These are phyloP conservation scores for Onygenales sp. DNA, from an alignment of 2,329 filamentous ascomycete genomes.

Conservation along the genomic window DNA sequence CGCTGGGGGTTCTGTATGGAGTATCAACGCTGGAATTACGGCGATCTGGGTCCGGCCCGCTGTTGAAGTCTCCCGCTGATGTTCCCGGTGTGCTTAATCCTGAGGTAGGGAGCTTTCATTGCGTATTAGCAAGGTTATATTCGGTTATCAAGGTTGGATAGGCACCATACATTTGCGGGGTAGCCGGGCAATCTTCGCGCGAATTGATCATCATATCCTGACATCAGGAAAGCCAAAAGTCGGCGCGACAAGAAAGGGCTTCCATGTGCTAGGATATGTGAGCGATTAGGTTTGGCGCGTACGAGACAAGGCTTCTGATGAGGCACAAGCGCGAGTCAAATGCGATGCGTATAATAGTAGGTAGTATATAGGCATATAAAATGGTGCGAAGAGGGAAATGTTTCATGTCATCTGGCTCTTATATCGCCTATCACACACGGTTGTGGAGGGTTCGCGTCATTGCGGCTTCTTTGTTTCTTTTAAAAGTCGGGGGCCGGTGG, in stretches of 20 bases:
- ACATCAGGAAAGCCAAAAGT: conserved; percentile 2
- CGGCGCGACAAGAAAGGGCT: neutral
- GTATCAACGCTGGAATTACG: neutral
- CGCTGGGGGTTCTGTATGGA: neutral
- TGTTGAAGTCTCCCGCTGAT: neutral
- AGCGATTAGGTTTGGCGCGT: neutral
- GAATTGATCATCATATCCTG: conserved; percentile 1
- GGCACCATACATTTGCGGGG: neutral
- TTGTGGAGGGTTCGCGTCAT: no score
- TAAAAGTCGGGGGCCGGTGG: no score
- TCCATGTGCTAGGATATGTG: neutral
- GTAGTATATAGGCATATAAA: no score
- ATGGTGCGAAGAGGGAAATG: no score
- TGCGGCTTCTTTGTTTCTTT: no score
- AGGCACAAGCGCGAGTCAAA: no score
- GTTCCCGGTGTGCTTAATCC: neutral
- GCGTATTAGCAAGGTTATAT: neutral
- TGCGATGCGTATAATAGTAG: no score
- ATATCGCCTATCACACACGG: no score
- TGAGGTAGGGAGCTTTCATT: neutral
- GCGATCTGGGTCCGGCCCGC: neutral
- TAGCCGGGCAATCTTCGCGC: neutral
- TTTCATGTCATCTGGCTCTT: no score
- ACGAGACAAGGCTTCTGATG: neutral
- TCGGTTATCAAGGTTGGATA: neutral